Evolutionary conservation across 805 yeast species (phyloP), one percentile per base, ranked within the genome.

Genomic region (Metschnikowia sp.): DNA sequence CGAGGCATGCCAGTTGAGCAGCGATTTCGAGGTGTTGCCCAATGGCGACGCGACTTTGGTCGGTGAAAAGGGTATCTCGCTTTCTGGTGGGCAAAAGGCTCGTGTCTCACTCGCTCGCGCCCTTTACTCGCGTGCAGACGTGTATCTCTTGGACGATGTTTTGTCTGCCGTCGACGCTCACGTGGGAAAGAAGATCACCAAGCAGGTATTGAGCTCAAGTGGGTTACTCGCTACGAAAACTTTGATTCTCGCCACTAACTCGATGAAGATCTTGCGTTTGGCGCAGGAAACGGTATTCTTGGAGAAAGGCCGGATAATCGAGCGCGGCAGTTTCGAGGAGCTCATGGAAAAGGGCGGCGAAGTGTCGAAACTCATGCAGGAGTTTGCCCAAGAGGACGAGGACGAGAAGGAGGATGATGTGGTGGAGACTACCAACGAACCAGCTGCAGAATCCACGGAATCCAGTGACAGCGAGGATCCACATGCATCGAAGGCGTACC

Each of bases 141-240:
- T 83, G 7, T 77, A 78, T 49, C 59, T 84, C 35, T 54, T 84
- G 45, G 90, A 84, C 65, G 90, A 84, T 59, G 73, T 84, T 26
- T 66, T 84, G 47, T 77, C 85, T 53, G 89, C 89, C 2, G 90
- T 84, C 15, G 90, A 84, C 66, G 81, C 86, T 2, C 83, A 83
- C 59, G 90, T 84, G 42, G 81, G 84, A 39, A 76, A 70, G 50
- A 76, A 74, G 44, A 76, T 82, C 44, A 74, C 79, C 52, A 69
- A 77, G 6, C 57, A 72, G 34, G 84, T 82, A 12, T 55, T 67
- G 42, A 48, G 65, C 35, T 58, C 81, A 13, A 69, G 73, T 32
- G 86, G 86, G 26, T 53, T 83, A 11, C 64, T 83, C 42, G 66
- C 68, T 8, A 61, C 75, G 3, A 82, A 81, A 54, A 78, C 86